Conservation (phyloP, 768 basidiomycete species). For the Mycena rebaudengoi region DNA sequence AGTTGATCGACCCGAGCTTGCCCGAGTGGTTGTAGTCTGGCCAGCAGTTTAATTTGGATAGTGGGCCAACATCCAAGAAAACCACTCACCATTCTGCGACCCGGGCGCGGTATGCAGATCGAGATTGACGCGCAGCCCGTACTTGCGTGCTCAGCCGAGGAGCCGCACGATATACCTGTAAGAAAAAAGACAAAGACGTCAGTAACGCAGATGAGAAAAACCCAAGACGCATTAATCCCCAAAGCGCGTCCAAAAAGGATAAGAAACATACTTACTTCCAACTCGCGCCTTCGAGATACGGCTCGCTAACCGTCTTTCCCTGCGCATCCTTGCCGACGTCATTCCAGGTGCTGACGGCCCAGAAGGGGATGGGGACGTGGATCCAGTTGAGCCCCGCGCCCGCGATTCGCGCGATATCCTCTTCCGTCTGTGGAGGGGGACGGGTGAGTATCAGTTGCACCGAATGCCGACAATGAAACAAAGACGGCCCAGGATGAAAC, state of each 20-base stretch:
- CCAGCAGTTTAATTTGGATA: too few species aligned
- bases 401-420: slow-evolving; percentile 79
- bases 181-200: too few species aligned
- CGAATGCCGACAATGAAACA: too few species aligned
- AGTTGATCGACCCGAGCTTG: slow-evolving; percentile 60
- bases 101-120: slow-evolving; percentile 74
- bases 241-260: too few species aligned
- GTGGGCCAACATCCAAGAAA: slow-evolving; percentile 33
- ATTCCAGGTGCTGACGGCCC: slow-evolving; percentile 54
- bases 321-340: background rate
- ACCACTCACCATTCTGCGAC: slow-evolving; percentile 57
- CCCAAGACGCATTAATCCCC: too few species aligned
- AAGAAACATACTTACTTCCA: too few species aligned
- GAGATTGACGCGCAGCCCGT: slow-evolving; percentile 71
- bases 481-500: too few species aligned
- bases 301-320: slow-evolving; percentile 51
- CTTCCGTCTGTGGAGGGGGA: too few species aligned
- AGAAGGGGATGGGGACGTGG: slow-evolving; percentile 73
- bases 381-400: slow-evolving; percentile 80
- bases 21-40: too few species aligned
- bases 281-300: slow-evolving; percentile 63
- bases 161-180: slow-evolving; percentile 65
- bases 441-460: too few species aligned
- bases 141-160: slow-evolving; percentile 73
- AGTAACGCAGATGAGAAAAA: too few species aligned